Evolutionary conservation across 495 filamentous ascomycete genomes (phyloP).

Genomic region (Geopyxis carbonaria): DNA sequence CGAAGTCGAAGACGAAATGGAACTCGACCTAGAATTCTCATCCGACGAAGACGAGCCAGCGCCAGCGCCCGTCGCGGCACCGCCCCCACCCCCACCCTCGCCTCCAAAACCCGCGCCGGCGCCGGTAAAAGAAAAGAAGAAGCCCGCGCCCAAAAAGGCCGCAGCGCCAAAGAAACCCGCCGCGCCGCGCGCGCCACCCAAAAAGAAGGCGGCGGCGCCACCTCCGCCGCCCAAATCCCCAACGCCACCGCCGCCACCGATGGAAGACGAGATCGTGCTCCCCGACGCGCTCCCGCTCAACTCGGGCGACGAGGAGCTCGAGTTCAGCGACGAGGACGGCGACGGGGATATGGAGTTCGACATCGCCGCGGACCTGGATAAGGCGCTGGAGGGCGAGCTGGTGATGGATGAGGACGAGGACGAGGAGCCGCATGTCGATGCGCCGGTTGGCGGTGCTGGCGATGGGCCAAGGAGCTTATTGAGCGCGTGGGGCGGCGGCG

Average conservation of each 20-base stretch:
- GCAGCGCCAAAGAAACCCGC: conserved; percentile 1
- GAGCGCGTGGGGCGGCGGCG: neutral
- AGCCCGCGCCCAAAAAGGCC: neutral
- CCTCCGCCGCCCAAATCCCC: neutral
- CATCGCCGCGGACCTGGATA: neutral
- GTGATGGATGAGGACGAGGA: conserved; percentile 6
- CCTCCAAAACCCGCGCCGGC: neutral
- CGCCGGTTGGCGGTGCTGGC: neutral
- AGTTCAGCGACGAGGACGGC: conserved; percentile 18
- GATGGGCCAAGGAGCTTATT: conserved; percentile 4
- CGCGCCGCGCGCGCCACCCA: conserved; percentile 3
- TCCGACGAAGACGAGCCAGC: neutral
- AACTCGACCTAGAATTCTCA: neutral
- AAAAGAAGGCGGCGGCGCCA: conserved; percentile 4
- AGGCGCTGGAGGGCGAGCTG: neutral
- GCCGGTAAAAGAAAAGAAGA: neutral
- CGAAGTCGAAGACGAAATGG: conserved; percentile 16
- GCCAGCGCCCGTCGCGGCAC: too few relatives aligned
- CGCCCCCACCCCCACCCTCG: neutral
- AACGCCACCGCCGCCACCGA: neutral
- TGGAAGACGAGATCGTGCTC: neutral
- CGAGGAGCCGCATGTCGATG: neutral
- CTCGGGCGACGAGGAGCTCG: conserved; percentile 11
- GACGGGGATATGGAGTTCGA: conserved; percentile 16
- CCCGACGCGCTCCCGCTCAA: conserved; percentile 3